Base-by-base conservation (phyloP, 768 basidiomycete genomes). In the Mycena polygramma region DNA sequence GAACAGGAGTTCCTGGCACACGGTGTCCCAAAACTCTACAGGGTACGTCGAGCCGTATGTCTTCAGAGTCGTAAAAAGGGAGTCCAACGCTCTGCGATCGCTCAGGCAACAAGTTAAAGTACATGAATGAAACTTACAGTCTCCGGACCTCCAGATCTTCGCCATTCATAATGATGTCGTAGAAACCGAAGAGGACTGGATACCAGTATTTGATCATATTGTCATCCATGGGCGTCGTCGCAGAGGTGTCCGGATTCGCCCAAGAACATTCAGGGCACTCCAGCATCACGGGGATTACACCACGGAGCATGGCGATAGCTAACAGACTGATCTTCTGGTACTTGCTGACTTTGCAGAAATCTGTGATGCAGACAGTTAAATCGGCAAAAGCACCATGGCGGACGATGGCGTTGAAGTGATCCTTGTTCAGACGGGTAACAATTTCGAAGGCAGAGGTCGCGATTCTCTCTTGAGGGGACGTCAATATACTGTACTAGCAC, bases 121-220 rank as follows among this genome's bases (percentile, higher is more conserved):
- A n/a, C 37, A 7, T n/a, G 5, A 15, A 57, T 35, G 20, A 17
- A 45, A 45, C 95, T 83, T 78, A 99, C 98, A 98, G 80, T 77
- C 97, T 89, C 75, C 98, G 91, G 61, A 99, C 96, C 88, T 99
- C 98, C 35, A 99, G 83, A 77, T 99, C 98, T 79, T 99, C 98
- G 20, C 96, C 98, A 71, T 98, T 99, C 97, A 99, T 99, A 78
- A 99, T 97, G 63, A 99, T 97, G 79, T 99, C 98, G 81, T 97
- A 98, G 84, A 98, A 99, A n/a, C 94, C 93, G 77, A 99, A 97
- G 45, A 99, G 85, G 2, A 95, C 91, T 0, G 98, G 98, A 84
- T 94, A 96, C 98, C 98, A 99, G 80, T 92, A 98, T 75, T 91
- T 93, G 81, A 98, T 93, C 94, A 96, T 97, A 36, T 89, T 90